These are phyloP conservation scores for Phytophthora idaei DNA, from an alignment of 352 stramenopile genomes.

Conservation along the genomic window DNA sequence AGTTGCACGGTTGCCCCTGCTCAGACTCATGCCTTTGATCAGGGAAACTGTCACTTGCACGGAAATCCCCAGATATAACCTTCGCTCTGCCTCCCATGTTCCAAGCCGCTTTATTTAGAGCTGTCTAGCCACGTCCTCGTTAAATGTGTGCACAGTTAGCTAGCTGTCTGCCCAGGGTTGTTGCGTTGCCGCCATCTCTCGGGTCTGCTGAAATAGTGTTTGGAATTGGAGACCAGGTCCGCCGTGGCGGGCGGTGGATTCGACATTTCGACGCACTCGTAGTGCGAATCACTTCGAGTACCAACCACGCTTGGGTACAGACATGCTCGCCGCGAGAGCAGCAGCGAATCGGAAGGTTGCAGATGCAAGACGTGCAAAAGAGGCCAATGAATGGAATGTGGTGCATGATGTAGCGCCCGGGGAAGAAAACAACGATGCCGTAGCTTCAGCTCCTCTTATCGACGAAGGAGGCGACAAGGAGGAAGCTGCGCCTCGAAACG, in stretches of 20 bases:
- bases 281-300: constrained; percentile 3
- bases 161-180: constrained; percentile 16
- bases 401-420: constrained; percentile 21
- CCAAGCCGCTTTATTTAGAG: constrained; percentile 34
- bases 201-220: constrained; percentile 12
- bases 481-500: neutral
- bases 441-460: constrained; percentile 1
- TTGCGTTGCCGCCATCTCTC: constrained; percentile 16
- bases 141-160: constrained; percentile 7
- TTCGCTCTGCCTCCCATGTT: constrained; percentile 1
- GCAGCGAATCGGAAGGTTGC: constrained; percentile 33
- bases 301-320: constrained; percentile 9
- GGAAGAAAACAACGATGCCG: neutral
- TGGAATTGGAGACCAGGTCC: constrained; percentile 13
- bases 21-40: constrained; percentile 10
- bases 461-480: neutral
- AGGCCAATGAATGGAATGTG: constrained; percentile 31
- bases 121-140: neutral
- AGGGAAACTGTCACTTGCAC: constrained; percentile 5
- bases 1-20: neutral
- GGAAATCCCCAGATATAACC: constrained; percentile 9
- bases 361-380: constrained; percentile 24
- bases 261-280: neutral
- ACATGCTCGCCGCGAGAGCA: constrained; percentile 36
- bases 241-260: constrained; percentile 15